Evolutionary conservation across 768 basidiomycete genomes (phyloP), one percentile per base, ranked within the genome.

Genomic region (Hypsizygus marmoreus): DNA sequence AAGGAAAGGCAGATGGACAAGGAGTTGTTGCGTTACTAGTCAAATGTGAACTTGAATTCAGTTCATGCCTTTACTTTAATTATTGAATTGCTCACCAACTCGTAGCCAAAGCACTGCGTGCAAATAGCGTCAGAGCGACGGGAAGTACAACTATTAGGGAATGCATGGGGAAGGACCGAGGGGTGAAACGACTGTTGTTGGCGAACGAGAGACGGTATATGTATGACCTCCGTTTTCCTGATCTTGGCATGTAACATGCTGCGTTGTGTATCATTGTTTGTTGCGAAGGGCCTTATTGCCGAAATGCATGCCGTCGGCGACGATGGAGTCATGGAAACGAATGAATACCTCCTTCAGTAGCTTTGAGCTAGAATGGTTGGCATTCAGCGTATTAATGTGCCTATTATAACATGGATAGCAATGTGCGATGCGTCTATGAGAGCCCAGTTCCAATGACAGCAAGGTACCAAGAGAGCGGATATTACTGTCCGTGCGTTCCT

Each of bases 1-100:
- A 81, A 11, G 79, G 78, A 13, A 72, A 69, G 14, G 67, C 59
- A 7, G 63, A 48, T 14, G 76, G 69, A 55, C 79, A 80, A 6
- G 65, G 69, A 6, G 61, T 64, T 9, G 73, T 76, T 12, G 61
- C 62, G 54, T 75, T 77, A 58, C 77, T 78, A 47, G n/a, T 20
- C 20, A 32, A 34, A 24, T 13, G n/a, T n/a, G n/a, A n/a, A 34
- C n/a, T n/a, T 47, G 14, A 53, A 30, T 34, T 10, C 32, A n/a
- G n/a, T n/a, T 32, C 9, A 11, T 3, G 2, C n/a, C 9, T 19
- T 4, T 25, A 16, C 23, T 7, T 6, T 24, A 12, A 10, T 20
- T 28, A 17, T 5, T 17, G 1, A 25, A 6, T 17, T 32, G 43
- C 51, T 13, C 31, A 58, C 53, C 56, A 58, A 26, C n/a, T 37